Evolutionary conservation across 2,329 filamentous ascomycete species (phyloP).

Genomic region (Capronia coronata): DNA sequence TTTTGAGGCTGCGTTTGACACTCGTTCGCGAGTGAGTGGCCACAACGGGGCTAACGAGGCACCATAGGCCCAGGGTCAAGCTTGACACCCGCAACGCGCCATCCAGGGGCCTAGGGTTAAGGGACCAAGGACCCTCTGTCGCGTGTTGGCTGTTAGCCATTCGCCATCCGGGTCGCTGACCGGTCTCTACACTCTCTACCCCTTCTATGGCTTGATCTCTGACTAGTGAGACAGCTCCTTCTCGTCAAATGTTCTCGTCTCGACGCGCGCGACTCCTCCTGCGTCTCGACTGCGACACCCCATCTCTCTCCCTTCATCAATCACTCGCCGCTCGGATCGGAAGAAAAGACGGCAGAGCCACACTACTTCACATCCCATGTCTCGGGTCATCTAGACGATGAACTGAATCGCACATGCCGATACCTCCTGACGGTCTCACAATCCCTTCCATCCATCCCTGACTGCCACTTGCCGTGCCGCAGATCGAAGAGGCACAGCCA

Average conservation of each 20-base stretch:
- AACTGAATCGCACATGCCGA: slow-evolving; percentile 10
- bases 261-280: slow-evolving; percentile 14
- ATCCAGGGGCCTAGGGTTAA: slow-evolving; percentile 21
- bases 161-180: slow-evolving; percentile 1
- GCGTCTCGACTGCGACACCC: background rate
- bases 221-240: slow-evolving; percentile 21
- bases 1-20: slow-evolving; percentile 2
- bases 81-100: slow-evolving; percentile 15
- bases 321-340: slow-evolving; percentile 2
- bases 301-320: slow-evolving; percentile 11
- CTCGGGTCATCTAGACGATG: background rate
- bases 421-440: slow-evolving; percentile 23
- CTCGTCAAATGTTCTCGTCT: slow-evolving; percentile 8
- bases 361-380: background rate
- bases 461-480: slow-evolving; percentile 17
- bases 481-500: slow-evolving; percentile 19
- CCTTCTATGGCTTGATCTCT: slow-evolving; percentile 11
- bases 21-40: background rate
- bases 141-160: slow-evolving; percentile 7
- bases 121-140: no score
- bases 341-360: slow-evolving; percentile 3
- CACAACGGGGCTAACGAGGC: background rate
- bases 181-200: background rate
- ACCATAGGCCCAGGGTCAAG: background rate
- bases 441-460: slow-evolving; percentile 3